Percentiles rank a stretch among this genome's conserved stretches.
Evolutionary conservation across 345 rosid species (phyloP).

Genomic region (Geranium rotundifolium): DNA sequence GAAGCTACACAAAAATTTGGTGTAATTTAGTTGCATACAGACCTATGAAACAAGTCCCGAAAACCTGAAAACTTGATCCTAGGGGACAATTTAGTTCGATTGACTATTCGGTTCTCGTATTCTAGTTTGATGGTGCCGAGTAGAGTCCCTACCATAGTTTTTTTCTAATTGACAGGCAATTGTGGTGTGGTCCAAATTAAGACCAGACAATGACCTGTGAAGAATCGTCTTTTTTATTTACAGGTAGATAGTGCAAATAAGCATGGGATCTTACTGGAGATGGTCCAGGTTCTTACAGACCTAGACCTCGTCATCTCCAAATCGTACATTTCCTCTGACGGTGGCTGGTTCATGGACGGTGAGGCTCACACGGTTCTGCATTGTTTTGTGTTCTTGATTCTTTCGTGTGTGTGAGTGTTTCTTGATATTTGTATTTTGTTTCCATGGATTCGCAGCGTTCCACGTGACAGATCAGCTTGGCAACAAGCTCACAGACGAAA

Average conservation of each 20-base stretch:
- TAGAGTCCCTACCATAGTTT: background rate
- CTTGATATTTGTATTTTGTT: background rate
- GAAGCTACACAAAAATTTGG: no score
- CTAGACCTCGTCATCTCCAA: conserved; percentile 91
- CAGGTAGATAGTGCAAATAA: conserved; percentile 94
- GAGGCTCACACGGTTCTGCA: conserved; percentile 1
- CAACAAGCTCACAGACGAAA: conserved; percentile 32
- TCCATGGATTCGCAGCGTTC: conserved; percentile 17
- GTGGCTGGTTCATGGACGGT: conserved; percentile 99
- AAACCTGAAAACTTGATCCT: background rate
- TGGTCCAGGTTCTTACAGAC: conserved; percentile 94
- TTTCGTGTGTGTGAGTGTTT: background rate
- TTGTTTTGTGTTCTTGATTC: background rate
- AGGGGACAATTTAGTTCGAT: background rate
- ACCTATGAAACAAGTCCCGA: background rate
- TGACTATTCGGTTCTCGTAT: background rate
- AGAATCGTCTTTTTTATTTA: background rate
- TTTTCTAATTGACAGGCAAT: background rate
- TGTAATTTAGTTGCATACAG: no score
- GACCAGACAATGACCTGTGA: background rate
- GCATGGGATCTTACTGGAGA: conserved; percentile 75
- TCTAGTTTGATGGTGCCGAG: background rate
- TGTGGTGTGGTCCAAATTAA: background rate
- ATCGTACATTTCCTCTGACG: conserved; percentile 89
- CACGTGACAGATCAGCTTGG: conserved; percentile 41